Evolutionary conservation across 306 rosid species (phyloP), one percentile per base, ranked within the genome.

Genomic region (Crotalaria pallida): DNA sequence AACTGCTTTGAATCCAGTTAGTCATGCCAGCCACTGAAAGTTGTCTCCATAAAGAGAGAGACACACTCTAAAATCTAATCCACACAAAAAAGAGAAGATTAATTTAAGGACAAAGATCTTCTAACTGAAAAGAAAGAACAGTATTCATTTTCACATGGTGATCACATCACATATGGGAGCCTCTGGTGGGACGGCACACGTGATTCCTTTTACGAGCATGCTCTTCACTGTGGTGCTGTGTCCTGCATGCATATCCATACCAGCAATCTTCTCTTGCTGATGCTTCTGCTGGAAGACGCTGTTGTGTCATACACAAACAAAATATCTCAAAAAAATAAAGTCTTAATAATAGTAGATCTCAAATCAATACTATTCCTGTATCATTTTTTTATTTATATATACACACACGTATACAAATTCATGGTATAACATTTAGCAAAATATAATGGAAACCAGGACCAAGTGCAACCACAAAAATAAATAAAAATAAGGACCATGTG

Each of bases 231-330:
- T 84, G 96, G 79, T 90, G 98, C 38, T 94, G 98, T 13, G 98
- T 94, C 27, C 96, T 82, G 61, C 98, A 94, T 59, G 86, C 81
- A 73, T 86, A 87, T 75, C 98, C 98, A 79, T 94, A 88, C 98
- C 97, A 94, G 84, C 98, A 94, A 88, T 94, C 87, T 29, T 87
- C 92, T 80, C 96, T 87, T 21, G 58, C 77, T 13, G 71, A 43
- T 51, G 87, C 92, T 15, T 83, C 96, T 0, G 73, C 63, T 10
- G 97, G 94, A 19, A 90, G 73, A 73, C 61, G 77, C 88, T 86
- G 38, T 10, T 19, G 7, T 15, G 58, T 40, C 23, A 26, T 40
- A 58, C 18, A 74, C 31, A 53, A 31, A 31, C 9, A 34, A 56
- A n/a, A n/a, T n/a, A n/a, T n/a, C n/a, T n/a, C 26, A 79, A 44